These are phyloP conservation scores for Fraxinus dipetala DNA, from an alignment of 305 asterid species.

Conservation along the genomic window DNA sequence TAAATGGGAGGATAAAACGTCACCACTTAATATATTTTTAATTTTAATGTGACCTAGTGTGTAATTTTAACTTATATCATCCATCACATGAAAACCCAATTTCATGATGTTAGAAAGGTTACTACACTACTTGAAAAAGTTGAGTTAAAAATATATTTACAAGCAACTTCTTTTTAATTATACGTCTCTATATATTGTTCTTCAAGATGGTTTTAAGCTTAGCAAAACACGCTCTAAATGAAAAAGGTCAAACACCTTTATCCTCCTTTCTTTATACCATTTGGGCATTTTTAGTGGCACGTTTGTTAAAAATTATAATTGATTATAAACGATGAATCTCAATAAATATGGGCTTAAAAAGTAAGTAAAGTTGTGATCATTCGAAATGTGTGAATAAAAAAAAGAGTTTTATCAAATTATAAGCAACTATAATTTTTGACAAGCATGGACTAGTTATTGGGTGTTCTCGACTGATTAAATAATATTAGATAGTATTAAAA, in stretches of 20 bases:
- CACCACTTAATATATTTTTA: no score
- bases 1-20: background rate
- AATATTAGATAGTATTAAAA: background rate
- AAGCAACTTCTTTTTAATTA: no score
- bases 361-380: background rate
- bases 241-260: background rate
- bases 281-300: background rate
- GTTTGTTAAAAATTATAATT: background rate
- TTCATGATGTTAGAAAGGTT: background rate
- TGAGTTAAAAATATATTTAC: no score
- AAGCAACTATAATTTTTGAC: background rate
- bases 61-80: no score
- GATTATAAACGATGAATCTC: background rate
- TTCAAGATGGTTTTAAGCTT: background rate
- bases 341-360: no score
- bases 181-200: background rate
- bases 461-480: background rate
- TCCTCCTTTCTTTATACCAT: background rate
- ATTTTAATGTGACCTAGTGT: background rate
- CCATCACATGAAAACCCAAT: background rate
- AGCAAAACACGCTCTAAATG: background rate
- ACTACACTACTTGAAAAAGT: background rate
- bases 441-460: background rate
- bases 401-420: no score
- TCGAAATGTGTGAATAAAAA: background rate